A percentile compares a stretch with the other conserved stretches of the same genome.
These are phyloP conservation scores for Fusarium nodosum DNA, from an alignment of 2,329 filamentous ascomycete species.

Conservation along the genomic window DNA sequence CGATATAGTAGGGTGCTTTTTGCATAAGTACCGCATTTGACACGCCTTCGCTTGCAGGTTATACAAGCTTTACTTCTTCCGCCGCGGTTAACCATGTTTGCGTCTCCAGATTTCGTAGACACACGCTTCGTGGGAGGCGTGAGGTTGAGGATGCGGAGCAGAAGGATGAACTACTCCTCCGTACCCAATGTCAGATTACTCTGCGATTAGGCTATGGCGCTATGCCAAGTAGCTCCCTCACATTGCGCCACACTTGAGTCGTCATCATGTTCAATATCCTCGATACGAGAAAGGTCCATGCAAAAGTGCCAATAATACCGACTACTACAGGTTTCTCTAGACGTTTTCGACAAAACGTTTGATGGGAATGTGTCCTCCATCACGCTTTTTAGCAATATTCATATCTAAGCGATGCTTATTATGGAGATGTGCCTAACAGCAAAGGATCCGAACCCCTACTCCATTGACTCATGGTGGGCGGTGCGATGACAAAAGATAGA, in stretches of 20 bases:
- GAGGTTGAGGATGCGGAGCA: neutral
- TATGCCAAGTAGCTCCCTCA: slow-evolving; percentile 10
- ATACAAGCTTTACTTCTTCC: slow-evolving; percentile 32
- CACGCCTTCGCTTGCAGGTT: slow-evolving; percentile 31
- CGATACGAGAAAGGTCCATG: neutral
- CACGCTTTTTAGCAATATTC: neutral
- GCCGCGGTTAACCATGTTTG: slow-evolving; percentile 27
- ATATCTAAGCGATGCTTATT: neutral
- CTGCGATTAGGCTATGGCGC: slow-evolving; percentile 7
- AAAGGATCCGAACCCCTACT: slow-evolving; percentile 1
- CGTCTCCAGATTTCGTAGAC: neutral
- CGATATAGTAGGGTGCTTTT: too few species aligned
- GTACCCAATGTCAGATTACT: slow-evolving; percentile 12
- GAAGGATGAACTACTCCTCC: neutral
- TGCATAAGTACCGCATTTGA: slow-evolving; percentile 25
- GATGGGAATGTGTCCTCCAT: too few species aligned
- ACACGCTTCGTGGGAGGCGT: too few species aligned
- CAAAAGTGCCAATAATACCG: neutral
- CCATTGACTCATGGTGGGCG: too few species aligned
- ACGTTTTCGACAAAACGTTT: neutral
- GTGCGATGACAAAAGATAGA: neutral
- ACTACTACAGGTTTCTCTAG: neutral
- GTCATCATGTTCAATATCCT: slow-evolving; percentile 9
- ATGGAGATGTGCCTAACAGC: neutral
- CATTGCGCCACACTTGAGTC: slow-evolving; percentile 23